These are phyloP conservation scores for Saccharomycopsis phalli DNA, from an alignment of 1,139 yeast genomes.

Conservation along the genomic window DNA sequence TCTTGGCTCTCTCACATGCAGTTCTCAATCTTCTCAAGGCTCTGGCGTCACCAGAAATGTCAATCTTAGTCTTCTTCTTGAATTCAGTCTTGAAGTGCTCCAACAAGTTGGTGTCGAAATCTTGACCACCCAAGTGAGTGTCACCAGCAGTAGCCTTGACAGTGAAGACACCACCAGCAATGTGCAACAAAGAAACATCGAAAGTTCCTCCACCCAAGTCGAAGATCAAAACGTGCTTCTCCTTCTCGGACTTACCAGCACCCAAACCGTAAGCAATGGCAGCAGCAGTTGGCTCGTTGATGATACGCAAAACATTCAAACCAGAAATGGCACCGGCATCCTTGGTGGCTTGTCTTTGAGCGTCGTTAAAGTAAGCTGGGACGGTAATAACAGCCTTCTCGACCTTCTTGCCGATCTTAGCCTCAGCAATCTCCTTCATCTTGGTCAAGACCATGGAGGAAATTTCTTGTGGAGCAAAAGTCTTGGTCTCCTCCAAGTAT, in stretches of 20 bases:
- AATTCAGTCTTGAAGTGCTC: constrained; percentile 91
- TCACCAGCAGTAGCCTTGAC: constrained; percentile 99
- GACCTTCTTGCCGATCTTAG: constrained; percentile 86
- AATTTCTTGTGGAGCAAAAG: constrained; percentile 95
- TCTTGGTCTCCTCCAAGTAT: constrained; percentile 88
- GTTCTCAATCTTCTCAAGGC: constrained; percentile 98
- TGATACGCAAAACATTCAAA: constrained; percentile 90
- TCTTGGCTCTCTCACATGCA: constrained; percentile 99
- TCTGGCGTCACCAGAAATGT: constrained; percentile 85
- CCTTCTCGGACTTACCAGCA: constrained; percentile 84
- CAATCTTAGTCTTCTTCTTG: constrained; percentile 95
- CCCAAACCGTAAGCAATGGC: constrained; percentile 98
- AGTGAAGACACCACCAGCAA: constrained; percentile 98
- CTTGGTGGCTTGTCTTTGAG: constrained; percentile 98
- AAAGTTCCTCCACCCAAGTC: constrained; percentile 99
- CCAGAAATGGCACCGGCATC: constrained; percentile 98
- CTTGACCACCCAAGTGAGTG: constrained; percentile 99
- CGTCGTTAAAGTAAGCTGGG: constrained; percentile 96
- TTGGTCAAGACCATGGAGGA: constrained; percentile 94
- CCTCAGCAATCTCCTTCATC: constrained; percentile 98
- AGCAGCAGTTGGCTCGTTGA: constrained; percentile 97
- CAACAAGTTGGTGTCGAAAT: constrained; percentile 93
- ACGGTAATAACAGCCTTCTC: constrained; percentile 94
- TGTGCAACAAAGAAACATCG: constrained; percentile 93
- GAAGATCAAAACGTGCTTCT: constrained; percentile 84